Evolutionary conservation across 2,329 filamentous ascomycete species (phyloP).

Genomic region (Penicillium janthinellum): DNA sequence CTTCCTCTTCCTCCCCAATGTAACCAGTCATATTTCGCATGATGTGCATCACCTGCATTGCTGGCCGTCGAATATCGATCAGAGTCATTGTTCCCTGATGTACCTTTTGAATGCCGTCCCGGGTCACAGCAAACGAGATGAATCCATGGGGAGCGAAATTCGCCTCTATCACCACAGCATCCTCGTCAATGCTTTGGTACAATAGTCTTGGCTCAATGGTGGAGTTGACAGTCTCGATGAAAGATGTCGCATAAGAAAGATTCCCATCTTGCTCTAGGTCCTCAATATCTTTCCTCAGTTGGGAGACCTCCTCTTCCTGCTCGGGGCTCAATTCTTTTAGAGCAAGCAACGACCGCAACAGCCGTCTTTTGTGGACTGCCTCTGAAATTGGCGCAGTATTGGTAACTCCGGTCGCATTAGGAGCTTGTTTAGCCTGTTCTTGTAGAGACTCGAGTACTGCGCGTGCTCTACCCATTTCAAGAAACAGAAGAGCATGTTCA

Average conservation of each 20-base stretch:
- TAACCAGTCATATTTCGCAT: constrained; percentile 25
- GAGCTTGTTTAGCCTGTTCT: constrained; percentile 7
- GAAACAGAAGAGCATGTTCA: constrained; percentile 28
- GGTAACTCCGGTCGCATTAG: not conserved
- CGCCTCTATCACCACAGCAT: constrained; percentile 26
- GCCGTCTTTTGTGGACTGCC: constrained; percentile 19
- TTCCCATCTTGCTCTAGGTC: constrained; percentile 13
- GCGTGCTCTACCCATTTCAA: constrained; percentile 26
- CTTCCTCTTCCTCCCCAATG: constrained; percentile 17
- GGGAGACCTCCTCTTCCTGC: constrained; percentile 14
- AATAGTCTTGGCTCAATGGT: constrained; percentile 14
- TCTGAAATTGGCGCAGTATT: constrained; percentile 10
- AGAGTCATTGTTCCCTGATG: constrained; percentile 10
- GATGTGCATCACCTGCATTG: constrained; percentile 25
- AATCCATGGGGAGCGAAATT: constrained; percentile 21
- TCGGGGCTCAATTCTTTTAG: constrained; percentile 11
- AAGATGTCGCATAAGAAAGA: constrained; percentile 20
- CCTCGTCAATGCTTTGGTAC: constrained; percentile 19
- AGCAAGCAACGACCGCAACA: constrained; percentile 16
- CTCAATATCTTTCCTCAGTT: constrained; percentile 17
- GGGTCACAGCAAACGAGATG: constrained; percentile 25
- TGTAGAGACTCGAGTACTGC: constrained; percentile 26
- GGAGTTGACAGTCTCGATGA: constrained; percentile 25
- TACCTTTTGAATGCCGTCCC: constrained; percentile 21
- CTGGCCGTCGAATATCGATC: constrained; percentile 22